Conservation (phyloP, 345 rosid genomes). For the Citrus medica region DNA sequence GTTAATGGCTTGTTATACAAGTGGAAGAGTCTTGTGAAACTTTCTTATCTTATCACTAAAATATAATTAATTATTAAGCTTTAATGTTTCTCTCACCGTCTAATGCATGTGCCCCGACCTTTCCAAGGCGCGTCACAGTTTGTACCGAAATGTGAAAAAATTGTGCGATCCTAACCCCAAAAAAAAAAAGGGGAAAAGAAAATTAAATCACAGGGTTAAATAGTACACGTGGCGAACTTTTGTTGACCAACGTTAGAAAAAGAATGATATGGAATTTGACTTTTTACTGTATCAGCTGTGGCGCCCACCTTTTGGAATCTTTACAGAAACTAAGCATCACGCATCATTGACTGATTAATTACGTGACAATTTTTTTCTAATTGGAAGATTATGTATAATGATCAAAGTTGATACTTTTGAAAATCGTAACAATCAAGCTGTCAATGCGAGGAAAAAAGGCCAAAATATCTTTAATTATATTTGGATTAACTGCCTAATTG, state of each 20-base stretch:
- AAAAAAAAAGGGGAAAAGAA: no score
- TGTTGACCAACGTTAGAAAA: neutral
- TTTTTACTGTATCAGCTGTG: neutral
- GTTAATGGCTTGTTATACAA: neutral
- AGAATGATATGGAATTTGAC: neutral
- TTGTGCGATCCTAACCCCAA: neutral
- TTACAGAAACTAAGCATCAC: neutral
- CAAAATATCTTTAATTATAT: no score
- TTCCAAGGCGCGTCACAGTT: neutral
- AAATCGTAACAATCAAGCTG: neutral
- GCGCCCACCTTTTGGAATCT: slow-evolving; percentile 1
- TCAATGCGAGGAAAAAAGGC: neutral
- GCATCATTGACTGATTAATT: slow-evolving; percentile 6
- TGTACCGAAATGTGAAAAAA: neutral
- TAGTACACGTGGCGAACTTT: neutral
- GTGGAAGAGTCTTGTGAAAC: slow-evolving; percentile 1
- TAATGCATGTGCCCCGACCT: neutral
- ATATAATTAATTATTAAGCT: neutral
- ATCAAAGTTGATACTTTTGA: neutral
- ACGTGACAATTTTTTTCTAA: neutral
- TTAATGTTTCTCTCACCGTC: neutral
- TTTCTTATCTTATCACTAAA: slow-evolving; percentile 8
- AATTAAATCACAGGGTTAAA: neutral
- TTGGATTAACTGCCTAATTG: neutral
- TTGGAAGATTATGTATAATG: neutral